phyloP scores from a whole-genome alignment of 805 yeast genomes.

The Kluyveromyces starmeri region DNA sequence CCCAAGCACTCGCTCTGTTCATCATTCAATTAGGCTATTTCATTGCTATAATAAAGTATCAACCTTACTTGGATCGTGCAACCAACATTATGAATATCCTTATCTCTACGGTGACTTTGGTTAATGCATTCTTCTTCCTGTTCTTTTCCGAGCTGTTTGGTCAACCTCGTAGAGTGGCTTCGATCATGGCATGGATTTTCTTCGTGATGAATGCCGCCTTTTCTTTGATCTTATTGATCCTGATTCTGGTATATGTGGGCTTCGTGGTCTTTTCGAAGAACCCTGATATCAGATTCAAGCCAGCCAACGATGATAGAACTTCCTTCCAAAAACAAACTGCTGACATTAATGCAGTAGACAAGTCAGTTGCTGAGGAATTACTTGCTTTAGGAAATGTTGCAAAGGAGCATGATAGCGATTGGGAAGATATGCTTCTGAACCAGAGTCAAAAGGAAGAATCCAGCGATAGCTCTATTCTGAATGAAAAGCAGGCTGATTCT shows the following conservation, averaged over 20 bases:
- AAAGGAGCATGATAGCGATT: slow-evolving; percentile 62
- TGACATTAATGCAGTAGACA: slow-evolving; percentile 26
- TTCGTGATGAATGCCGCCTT: slow-evolving; percentile 86
- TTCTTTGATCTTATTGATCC: slow-evolving; percentile 60
- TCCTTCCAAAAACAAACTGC: slow-evolving; percentile 57
- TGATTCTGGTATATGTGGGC: slow-evolving; percentile 59
- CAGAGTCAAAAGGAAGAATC: slow-evolving; percentile 8
- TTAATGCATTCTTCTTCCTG: slow-evolving; percentile 76
- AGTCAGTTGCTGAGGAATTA: slow-evolving; percentile 40
- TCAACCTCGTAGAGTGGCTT: slow-evolving; percentile 68
- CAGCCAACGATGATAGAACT: slow-evolving; percentile 86
- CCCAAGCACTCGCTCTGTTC: slow-evolving; percentile 71
- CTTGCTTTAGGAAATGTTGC: slow-evolving; percentile 77
- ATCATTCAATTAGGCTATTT: slow-evolving; percentile 66
- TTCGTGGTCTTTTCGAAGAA: slow-evolving; percentile 64
- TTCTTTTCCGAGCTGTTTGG: slow-evolving; percentile 80
- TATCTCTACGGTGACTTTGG: slow-evolving; percentile 59
- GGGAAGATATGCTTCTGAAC: slow-evolving; percentile 54
- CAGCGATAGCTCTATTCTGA: slow-evolving; percentile 6
- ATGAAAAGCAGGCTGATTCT: slow-evolving; percentile 10
- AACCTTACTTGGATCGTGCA: slow-evolving; percentile 75
- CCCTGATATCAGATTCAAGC: slow-evolving; percentile 82
- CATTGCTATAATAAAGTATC: slow-evolving; percentile 47
- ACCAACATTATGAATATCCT: slow-evolving; percentile 71
- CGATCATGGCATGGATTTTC: slow-evolving; percentile 88